A percentile compares a stretch with the other conserved stretches of the same genome.
Conservation (phyloP, 495 filamentous ascomycete genomes). For the Daldinia vernicosa region DNA sequence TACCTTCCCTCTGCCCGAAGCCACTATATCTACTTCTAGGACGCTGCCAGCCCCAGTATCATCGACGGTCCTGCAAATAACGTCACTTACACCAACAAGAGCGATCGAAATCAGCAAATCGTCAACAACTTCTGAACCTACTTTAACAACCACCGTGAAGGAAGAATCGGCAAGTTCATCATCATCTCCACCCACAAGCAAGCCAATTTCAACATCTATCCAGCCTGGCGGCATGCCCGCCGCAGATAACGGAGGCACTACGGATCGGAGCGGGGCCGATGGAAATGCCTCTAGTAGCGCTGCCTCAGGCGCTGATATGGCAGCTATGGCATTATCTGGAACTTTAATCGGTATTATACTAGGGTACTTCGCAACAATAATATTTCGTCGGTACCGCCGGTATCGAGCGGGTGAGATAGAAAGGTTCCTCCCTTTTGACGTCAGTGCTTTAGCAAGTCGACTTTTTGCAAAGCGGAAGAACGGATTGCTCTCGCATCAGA, state of each 20-base stretch:
- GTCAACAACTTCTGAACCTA: neutral
- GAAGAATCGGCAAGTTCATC: neutral
- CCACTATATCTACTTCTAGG: neutral
- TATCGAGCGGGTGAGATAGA: slow-evolving; percentile 36
- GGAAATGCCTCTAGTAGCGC: slow-evolving; percentile 9
- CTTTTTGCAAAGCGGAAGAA: neutral
- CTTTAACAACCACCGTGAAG: neutral
- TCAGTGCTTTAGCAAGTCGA: neutral
- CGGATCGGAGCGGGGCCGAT: neutral
- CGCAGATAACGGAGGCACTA: neutral
- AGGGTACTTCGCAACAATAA: slow-evolving; percentile 32
- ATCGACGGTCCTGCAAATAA: neutral
- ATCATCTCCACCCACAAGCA: neutral
- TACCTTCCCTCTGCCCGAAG: neutral
- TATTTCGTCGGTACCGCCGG: slow-evolving; percentile 42
- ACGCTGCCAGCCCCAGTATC: neutral
- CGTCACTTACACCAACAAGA: slow-evolving; percentile 4
- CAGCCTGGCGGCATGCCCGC: neutral
- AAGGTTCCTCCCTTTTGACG: slow-evolving; percentile 22
- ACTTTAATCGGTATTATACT: slow-evolving; percentile 44
- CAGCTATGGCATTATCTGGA: slow-evolving; percentile 46
- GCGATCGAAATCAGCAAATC: neutral
- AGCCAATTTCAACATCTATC: neutral
- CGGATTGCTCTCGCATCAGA: neutral
- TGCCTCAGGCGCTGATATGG: slow-evolving; percentile 40